Evolutionary conservation across 73 alveolate species (phyloP).

Genomic region (Paramecium biaurelia): DNA sequence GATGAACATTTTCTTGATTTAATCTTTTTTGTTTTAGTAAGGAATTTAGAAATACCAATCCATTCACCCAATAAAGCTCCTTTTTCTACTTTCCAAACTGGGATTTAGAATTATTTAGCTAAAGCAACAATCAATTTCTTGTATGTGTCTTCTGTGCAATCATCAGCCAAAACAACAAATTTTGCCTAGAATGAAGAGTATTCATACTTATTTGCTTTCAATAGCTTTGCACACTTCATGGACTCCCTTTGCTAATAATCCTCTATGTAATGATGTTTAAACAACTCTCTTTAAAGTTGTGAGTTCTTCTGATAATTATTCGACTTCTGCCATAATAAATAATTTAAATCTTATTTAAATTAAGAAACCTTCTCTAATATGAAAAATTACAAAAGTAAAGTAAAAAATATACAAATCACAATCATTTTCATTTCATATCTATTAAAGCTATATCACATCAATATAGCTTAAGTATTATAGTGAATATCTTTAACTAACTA

Average conservation of each 20-base stretch:
- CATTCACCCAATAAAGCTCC: constrained; percentile 39
- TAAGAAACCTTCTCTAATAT: not conserved
- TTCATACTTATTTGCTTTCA: constrained; percentile 30
- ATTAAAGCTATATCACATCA: not conserved
- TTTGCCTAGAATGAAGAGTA: not conserved
- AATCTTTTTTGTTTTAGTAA: not conserved
- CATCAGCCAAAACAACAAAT: constrained; percentile 44
- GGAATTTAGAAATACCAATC: constrained; percentile 48
- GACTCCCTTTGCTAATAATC: constrained; percentile 44
- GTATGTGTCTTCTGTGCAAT: constrained; percentile 28
- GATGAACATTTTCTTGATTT: constrained; percentile 49
- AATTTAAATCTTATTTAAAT: constrained; percentile 18
- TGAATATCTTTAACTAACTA: constrained; percentile 2
- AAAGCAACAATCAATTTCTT: constrained; percentile 40
- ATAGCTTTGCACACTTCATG: constrained; percentile 53
- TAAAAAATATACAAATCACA: not conserved
- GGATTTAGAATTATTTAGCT: constrained; percentile 21
- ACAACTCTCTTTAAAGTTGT: constrained; percentile 34
- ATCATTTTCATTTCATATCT: not conserved
- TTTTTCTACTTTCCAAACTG: constrained; percentile 41
- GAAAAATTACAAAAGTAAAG: not conserved
- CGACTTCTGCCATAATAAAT: constrained; percentile 42
- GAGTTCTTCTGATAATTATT: constrained; percentile 28
- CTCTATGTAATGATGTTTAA: constrained; percentile 49
- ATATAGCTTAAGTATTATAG: not conserved